These are phyloP conservation scores for Myriosclerotinia scirpicola DNA, from an alignment of 2,329 filamentous ascomycete genomes.

Conservation along the genomic window DNA sequence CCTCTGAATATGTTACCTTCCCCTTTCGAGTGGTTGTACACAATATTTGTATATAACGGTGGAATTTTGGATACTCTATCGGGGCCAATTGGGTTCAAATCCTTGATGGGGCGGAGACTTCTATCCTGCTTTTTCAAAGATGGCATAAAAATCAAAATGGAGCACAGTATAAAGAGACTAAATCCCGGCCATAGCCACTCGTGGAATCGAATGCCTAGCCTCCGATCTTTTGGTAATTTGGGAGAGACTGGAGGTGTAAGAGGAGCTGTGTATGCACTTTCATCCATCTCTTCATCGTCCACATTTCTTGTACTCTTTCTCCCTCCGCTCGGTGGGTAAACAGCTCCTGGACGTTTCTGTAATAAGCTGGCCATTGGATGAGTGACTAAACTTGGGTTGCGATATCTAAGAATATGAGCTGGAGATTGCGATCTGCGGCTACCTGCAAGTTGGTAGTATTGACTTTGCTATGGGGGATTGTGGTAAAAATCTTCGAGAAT, in stretches of 20 bases:
- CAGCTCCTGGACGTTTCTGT: not conserved
- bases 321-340: not conserved
- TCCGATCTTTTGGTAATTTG: not conserved
- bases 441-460: not conserved
- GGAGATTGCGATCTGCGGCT: not conserved
- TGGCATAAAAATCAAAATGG: not conserved
- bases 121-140: fast-evolving
- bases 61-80: not conserved
- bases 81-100: not conserved
- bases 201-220: no score
- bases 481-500: not conserved
- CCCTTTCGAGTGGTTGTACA: not conserved
- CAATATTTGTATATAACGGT: not conserved
- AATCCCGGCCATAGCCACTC: not conserved
- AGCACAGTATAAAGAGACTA: not conserved
- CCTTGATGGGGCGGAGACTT: not conserved
- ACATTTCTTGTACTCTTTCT: not conserved
- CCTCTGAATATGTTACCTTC: not conserved
- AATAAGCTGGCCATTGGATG: not conserved
- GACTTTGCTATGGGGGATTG: not conserved
- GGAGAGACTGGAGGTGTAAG: not conserved
- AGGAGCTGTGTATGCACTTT: not conserved
- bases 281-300: not conserved
- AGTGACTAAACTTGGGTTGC: no score
- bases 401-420: not conserved